phyloP scores from a whole-genome alignment of 2,329 filamentous ascomycete genomes.

The Pezicula carpinea region DNA sequence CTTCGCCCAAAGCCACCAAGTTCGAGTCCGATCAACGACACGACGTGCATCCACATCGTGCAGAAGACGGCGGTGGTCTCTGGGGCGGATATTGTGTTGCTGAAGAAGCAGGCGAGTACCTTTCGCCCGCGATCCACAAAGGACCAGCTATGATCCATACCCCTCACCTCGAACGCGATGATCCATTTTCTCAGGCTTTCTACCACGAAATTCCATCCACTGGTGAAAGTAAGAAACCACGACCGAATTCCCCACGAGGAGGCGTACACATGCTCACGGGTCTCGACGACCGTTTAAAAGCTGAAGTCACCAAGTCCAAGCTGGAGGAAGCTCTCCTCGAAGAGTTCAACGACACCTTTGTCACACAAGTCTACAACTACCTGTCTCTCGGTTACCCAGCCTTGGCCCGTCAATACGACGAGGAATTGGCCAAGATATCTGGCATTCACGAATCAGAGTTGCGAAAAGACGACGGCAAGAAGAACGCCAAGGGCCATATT shows the following conservation, averaged over 20 bases:
- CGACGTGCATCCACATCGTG: slow-evolving; percentile 47
- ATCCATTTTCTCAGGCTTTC: slow-evolving; percentile 29
- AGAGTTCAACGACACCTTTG: slow-evolving; percentile 79
- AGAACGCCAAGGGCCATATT: slow-evolving; percentile 70
- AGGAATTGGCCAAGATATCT: slow-evolving; percentile 79
- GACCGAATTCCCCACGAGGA: slow-evolving; percentile 4
- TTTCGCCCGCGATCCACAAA: slow-evolving; percentile 27
- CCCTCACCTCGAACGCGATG: slow-evolving; percentile 29
- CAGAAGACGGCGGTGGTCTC: slow-evolving; percentile 58
- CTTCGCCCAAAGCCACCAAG: slow-evolving; percentile 78
- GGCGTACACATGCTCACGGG: slow-evolving; percentile 28
- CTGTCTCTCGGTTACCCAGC: slow-evolving; percentile 88
- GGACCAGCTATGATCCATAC: slow-evolving; percentile 31
- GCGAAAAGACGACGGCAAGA: slow-evolving; percentile 62
- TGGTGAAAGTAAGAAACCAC: slow-evolving; percentile 9
- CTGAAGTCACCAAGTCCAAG: slow-evolving; percentile 21
- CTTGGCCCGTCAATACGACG: slow-evolving; percentile 76
- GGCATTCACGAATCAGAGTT: slow-evolving; percentile 65
- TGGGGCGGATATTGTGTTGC: slow-evolving; percentile 70
- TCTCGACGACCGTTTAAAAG: slow-evolving; percentile 24
- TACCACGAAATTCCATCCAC: slow-evolving; percentile 9
- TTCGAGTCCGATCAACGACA: slow-evolving; percentile 72
- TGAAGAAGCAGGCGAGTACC: slow-evolving; percentile 29
- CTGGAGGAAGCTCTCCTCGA: slow-evolving; percentile 35
- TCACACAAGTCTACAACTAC: slow-evolving; percentile 97